Percentiles rank a stretch among this genome's conserved stretches.
Conservation (phyloP, 129 eudicot species). For the Tagetes patula region DNA sequence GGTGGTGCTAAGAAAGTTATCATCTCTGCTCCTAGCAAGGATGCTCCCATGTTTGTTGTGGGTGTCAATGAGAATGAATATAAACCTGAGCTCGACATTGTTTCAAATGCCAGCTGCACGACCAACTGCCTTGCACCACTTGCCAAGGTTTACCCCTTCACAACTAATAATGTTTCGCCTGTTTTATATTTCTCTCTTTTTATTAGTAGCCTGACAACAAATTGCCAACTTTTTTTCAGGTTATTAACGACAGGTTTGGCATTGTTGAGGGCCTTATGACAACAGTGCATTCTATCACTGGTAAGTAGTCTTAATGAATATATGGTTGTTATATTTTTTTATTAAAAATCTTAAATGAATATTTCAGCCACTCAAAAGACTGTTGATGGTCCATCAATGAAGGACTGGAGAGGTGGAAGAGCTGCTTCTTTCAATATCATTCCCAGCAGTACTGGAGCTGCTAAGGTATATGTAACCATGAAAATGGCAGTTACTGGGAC, state of each 20-base stretch:
- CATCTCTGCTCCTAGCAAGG: slow-evolving; percentile 87
- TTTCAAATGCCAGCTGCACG: slow-evolving; percentile 91
- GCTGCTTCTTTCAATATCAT: slow-evolving; percentile 90
- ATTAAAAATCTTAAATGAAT: neutral
- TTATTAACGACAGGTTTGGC: slow-evolving; percentile 39
- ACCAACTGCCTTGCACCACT: slow-evolving; percentile 96
- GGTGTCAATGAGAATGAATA: slow-evolving; percentile 91
- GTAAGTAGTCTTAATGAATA: slow-evolving; percentile 13
- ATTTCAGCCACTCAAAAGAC: slow-evolving; percentile 49
- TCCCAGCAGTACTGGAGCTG: slow-evolving; percentile 90
- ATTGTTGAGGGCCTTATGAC: slow-evolving; percentile 43
- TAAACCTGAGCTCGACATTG: slow-evolving; percentile 68
- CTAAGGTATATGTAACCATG: slow-evolving; percentile 45
- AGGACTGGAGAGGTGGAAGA: slow-evolving; percentile 93
- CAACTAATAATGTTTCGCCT: neutral
- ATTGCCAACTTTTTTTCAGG: slow-evolving; percentile 17
- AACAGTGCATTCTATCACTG: slow-evolving; percentile 39
- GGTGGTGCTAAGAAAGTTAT: slow-evolving; percentile 96
- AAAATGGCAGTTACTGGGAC: neutral
- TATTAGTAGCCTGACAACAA: neutral
- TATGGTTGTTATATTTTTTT: neutral
- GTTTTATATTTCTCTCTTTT: neutral
- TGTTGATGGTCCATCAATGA: slow-evolving; percentile 83
- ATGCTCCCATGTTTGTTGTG: slow-evolving; percentile 93
- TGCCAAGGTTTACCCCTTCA: slow-evolving; percentile 55